Conservation (phyloP, 805 yeast species). For the Phaffomyces opuntiae region DNA sequence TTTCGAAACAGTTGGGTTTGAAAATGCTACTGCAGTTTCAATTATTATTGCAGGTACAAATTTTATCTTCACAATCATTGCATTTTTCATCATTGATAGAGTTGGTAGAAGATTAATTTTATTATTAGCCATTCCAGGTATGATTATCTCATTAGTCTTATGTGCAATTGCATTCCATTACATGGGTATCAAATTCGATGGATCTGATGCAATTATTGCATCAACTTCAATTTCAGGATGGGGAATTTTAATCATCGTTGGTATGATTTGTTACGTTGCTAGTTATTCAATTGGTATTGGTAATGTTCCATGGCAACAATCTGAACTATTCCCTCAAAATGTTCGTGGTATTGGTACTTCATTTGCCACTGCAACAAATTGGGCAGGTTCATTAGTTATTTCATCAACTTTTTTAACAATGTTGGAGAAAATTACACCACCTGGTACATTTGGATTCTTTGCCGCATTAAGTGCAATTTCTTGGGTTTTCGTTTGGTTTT, state of each 20-base stretch:
- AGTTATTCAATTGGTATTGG: conserved; percentile 93
- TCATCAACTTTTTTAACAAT: conserved; percentile 90
- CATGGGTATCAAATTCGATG: conserved; percentile 54
- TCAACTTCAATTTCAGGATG: conserved; percentile 53
- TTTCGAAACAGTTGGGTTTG: conserved; percentile 84
- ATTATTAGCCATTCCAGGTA: conserved; percentile 75
- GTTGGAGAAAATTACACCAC: conserved; percentile 88
- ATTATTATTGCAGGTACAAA: conserved; percentile 92
- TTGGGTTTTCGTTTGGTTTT: conserved; percentile 66
- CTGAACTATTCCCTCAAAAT: conserved; percentile 88
- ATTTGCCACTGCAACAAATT: conserved; percentile 85
- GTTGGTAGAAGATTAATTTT: conserved; percentile 85
- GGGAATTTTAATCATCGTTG: conserved; percentile 81
- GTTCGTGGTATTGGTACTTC: conserved; percentile 92
- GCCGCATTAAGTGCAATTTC: conserved; percentile 76
- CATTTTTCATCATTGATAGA: conserved; percentile 78
- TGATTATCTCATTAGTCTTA: conserved; percentile 68
- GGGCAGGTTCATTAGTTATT: conserved; percentile 91
- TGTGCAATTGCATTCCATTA: conserved; percentile 91
- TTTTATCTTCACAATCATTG: conserved; percentile 78
- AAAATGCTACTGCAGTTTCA: conserved; percentile 89
- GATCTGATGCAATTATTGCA: conserved; percentile 34
- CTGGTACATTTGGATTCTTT: conserved; percentile 89
- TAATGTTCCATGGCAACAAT: conserved; percentile 97
- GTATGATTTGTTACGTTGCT: conserved; percentile 84